These are phyloP conservation scores for Phytophthora hybrid DNA, from an alignment of 352 stramenopile species.

Conservation along the genomic window DNA sequence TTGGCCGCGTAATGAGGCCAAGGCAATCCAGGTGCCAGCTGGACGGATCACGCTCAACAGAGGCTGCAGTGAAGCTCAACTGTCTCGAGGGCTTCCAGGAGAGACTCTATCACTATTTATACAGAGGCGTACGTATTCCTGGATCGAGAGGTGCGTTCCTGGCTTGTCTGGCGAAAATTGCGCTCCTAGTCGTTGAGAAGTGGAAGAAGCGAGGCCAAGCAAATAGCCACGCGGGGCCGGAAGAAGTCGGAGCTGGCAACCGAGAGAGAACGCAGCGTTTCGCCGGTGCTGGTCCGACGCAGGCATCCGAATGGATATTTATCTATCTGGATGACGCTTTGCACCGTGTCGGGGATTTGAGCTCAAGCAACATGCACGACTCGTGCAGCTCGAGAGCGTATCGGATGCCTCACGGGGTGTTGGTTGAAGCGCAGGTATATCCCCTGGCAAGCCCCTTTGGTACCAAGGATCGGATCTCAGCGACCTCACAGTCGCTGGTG, in stretches of 20 bases:
- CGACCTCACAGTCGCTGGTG: background rate
- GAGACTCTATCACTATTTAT: conserved; percentile 31
- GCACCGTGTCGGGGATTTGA: background rate
- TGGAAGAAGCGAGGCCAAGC: conserved; percentile 14
- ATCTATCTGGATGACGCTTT: background rate
- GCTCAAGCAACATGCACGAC: background rate
- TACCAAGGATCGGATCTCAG: background rate
- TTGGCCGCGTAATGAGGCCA: conserved; percentile 2
- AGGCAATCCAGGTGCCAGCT: conserved; percentile 18
- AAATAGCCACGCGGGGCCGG: background rate
- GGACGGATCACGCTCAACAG: conserved; percentile 20
- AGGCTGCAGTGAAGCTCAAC: conserved; percentile 1
- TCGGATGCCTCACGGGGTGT: no score
- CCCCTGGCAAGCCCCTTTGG: background rate
- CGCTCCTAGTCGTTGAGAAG: conserved; percentile 18
- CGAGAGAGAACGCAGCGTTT: conserved; percentile 34
- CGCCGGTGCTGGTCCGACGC: background rate
- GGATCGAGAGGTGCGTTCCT: conserved; percentile 17
- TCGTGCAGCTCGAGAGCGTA: no score
- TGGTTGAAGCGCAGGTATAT: no score
- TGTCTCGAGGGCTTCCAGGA: background rate
- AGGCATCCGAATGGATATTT: background rate
- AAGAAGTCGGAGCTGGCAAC: conserved; percentile 28
- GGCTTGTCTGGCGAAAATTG: conserved; percentile 25
- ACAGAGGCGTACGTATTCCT: background rate